phyloP scores from a whole-genome alignment of 1,284 basidiomycete species.

The Cutaneotrichosporon dermatis region DNA sequence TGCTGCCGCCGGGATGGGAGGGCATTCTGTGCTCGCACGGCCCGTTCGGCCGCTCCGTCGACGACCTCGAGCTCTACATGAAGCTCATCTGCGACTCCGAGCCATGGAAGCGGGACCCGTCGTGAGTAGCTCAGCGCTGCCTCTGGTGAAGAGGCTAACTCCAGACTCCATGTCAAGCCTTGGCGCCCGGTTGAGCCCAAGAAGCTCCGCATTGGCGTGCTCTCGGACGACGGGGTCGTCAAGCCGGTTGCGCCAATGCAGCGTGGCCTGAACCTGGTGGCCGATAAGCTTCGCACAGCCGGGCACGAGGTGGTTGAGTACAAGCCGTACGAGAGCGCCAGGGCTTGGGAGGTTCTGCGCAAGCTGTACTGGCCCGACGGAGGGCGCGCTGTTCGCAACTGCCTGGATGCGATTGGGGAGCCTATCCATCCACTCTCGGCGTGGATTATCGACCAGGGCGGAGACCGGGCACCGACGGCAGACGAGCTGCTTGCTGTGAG shows the following conservation, averaged over 20 bases:
- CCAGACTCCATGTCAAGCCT: background rate
- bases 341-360: constrained; percentile 31
- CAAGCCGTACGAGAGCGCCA: constrained; percentile 13
- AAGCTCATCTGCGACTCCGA: constrained; percentile 30
- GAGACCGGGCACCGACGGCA: constrained; percentile 14
- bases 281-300: constrained; percentile 25
- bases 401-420: constrained; percentile 27
- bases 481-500: constrained; percentile 29
- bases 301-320: constrained; percentile 33
- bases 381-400: constrained; percentile 19
- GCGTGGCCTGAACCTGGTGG: constrained; percentile 37
- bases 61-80: constrained; percentile 44
- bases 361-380: constrained; percentile 41
- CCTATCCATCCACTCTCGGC: constrained; percentile 35
- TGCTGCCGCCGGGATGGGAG: constrained; percentile 28
- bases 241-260: constrained; percentile 44
- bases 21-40: constrained; percentile 37
- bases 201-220: constrained; percentile 42
- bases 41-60: constrained; percentile 36
- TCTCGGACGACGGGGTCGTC: constrained; percentile 48
- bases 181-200: constrained; percentile 42
- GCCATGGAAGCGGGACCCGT: constrained; percentile 41
- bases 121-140: background rate
- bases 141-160: background rate
- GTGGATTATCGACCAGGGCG: constrained; percentile 27